Evolutionary conservation across 768 basidiomycete species (phyloP).

Genomic region (Tricholoma matsutake): DNA sequence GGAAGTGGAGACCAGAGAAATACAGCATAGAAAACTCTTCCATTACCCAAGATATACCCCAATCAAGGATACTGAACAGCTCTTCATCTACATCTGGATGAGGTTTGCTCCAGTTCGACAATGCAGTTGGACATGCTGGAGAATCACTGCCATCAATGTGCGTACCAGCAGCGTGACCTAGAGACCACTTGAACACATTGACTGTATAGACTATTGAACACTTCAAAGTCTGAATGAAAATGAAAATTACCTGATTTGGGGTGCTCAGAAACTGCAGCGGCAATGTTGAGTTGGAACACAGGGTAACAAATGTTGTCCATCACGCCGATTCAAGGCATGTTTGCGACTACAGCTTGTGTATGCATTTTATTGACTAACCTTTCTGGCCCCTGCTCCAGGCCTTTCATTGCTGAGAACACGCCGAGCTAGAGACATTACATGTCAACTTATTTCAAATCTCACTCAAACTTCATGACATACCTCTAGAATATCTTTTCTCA

Average conservation of each 20-base stretch:
- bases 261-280: background rate
- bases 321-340: background rate
- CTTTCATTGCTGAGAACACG: background rate
- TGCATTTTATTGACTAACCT: background rate
- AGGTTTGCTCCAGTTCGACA: background rate
- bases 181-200: background rate
- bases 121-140: background rate
- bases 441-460: background rate
- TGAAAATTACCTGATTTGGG: background rate
- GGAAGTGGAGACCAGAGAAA: background rate
- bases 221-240: background rate
- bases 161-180: background rate
- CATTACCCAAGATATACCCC: background rate
- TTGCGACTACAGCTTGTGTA: background rate
- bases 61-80: background rate
- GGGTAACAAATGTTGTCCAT: background rate
- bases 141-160: background rate
- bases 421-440: background rate
- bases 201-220: background rate
- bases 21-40: background rate
- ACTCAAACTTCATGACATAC: background rate
- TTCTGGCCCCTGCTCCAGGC: background rate
- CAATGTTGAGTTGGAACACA: background rate
- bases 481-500: background rate
- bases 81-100: background rate